Base-by-base conservation (phyloP, 495 filamentous ascomycete species). In the Apiosordaria backusii region DNA sequence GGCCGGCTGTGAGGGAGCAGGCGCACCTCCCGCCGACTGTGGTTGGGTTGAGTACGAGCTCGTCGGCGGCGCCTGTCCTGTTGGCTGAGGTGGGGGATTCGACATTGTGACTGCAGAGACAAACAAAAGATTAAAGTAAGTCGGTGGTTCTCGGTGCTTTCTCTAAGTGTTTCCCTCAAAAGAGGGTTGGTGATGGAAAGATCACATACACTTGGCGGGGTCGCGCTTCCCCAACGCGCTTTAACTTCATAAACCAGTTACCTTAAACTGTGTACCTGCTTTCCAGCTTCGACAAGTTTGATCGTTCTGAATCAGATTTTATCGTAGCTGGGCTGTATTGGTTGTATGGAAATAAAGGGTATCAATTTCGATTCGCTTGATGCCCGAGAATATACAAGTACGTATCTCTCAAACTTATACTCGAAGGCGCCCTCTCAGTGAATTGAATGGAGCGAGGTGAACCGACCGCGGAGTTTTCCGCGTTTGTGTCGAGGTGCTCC, bases 1-100 rank as follows among this genome's bases (percentile, higher is more conserved):
- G 3, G 27, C 35, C 35, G 35, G 35, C 9, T 45, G 35, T 45
- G 35, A 45, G 9, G 84, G 66, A 77, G 84, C 68, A 71, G 76
- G 57, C 21, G 52, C 70, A 19, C 66, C 69, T 15, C 72, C 69
- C n/a, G 69, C 71, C 25, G 74, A 75, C 40, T 71, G 74, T 58
- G 70, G 71, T 22, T 74, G 71, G 25, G 63, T 68, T 15, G 55
- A 62, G 45, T 72, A 72, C 3, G 68, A 67, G 9, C 55, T 62
- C 4, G 68, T 68, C 7, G 64, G 54, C 18, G 69, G 57, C 21
- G 64, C 72, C 5, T 69, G 65, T 50, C 61, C 62, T 24, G 60
- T 26, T 16, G 62, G 58, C 61, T 67, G 66, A 16, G 65, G 62
- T 16, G 60, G n/a, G 16, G 55, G 69, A 6, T 72, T 69, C 25